Evolutionary conservation across 495 filamentous ascomycete genomes (phyloP).

Genomic region (Aspergillus taichungensis): DNA sequence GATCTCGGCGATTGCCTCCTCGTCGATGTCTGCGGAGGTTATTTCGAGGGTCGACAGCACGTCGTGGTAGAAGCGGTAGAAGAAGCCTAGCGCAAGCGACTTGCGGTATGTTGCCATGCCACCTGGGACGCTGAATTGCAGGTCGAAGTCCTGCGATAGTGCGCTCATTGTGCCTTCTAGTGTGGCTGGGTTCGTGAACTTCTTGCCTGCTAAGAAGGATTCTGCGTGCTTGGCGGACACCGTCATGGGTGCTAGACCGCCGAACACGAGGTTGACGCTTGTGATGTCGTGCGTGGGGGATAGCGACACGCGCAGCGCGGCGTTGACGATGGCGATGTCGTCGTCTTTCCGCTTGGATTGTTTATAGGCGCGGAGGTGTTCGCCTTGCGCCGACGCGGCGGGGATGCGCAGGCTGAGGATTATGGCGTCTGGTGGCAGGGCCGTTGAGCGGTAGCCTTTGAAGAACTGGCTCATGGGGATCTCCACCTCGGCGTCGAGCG

Average conservation of each 20-base stretch:
- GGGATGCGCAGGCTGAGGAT: slow-evolving; percentile 85
- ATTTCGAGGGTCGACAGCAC: slow-evolving; percentile 43
- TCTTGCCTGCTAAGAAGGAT: slow-evolving; percentile 63
- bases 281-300: slow-evolving; percentile 56
- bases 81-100: slow-evolving; percentile 79
- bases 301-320: slow-evolving; percentile 64
- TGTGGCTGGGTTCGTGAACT: slow-evolving; percentile 67
- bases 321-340: slow-evolving; percentile 93
- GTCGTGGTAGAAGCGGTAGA: slow-evolving; percentile 83
- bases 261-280: slow-evolving; percentile 71
- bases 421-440: slow-evolving; percentile 71
- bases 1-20: slow-evolving; percentile 49
- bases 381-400: slow-evolving; percentile 44
- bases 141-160: slow-evolving; percentile 76
- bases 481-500: slow-evolving; percentile 56
- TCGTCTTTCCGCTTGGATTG: slow-evolving; percentile 95
- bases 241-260: slow-evolving; percentile 84
- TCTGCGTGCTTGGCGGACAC: slow-evolving; percentile 71
- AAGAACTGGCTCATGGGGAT: slow-evolving; percentile 93
- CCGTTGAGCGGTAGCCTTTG: slow-evolving; percentile 80
- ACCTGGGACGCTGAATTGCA: slow-evolving; percentile 79
- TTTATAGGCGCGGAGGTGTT: slow-evolving; percentile 73
- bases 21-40: slow-evolving; percentile 38
- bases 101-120: slow-evolving; percentile 96
- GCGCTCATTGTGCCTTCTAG: slow-evolving; percentile 83